These are phyloP conservation scores for Evernia prunastri DNA, from an alignment of 495 filamentous ascomycete species.

Conservation along the genomic window DNA sequence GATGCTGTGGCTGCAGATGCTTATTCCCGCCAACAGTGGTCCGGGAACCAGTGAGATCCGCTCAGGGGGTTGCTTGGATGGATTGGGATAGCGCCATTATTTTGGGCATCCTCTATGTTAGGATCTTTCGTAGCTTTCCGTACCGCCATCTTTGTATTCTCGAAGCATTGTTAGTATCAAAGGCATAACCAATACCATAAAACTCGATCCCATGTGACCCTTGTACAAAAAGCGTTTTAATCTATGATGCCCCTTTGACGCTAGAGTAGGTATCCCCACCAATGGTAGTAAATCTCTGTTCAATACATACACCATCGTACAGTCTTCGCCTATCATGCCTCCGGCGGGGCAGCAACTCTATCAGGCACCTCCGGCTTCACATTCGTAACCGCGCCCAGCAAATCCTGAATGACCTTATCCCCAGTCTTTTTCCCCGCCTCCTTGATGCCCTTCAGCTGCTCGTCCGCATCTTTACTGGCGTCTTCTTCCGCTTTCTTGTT, in stretches of 20 bases:
- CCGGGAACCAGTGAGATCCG: not conserved
- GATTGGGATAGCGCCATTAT: not conserved
- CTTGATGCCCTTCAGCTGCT: conserved; percentile 75
- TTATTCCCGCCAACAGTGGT: not conserved
- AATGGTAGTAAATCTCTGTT: not conserved
- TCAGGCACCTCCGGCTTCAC: conserved; percentile 65
- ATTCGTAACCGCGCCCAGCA: conserved; percentile 72
- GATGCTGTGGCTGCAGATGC: not conserved
- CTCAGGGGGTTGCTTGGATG: not conserved
- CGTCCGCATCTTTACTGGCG: conserved; percentile 73
- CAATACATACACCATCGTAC: conserved; percentile 14
- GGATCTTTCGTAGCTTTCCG: not conserved
- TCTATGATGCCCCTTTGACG: not conserved
- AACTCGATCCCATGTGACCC: not conserved
- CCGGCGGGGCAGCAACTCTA: conserved; percentile 36
- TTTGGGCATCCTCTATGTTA: not conserved
- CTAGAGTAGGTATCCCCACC: not conserved
- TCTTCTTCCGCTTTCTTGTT: conserved; percentile 85
- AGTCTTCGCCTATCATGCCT: conserved; percentile 15
- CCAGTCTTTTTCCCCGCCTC: conserved; percentile 69
- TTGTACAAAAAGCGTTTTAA: not conserved
- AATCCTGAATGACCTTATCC: conserved; percentile 68
- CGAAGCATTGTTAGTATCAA: not conserved
- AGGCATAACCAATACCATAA: not conserved
- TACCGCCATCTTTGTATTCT: not conserved